These are phyloP conservation scores for Plasmodium fragile DNA, from an alignment of 169 alveolate species.

Conservation along the genomic window DNA sequence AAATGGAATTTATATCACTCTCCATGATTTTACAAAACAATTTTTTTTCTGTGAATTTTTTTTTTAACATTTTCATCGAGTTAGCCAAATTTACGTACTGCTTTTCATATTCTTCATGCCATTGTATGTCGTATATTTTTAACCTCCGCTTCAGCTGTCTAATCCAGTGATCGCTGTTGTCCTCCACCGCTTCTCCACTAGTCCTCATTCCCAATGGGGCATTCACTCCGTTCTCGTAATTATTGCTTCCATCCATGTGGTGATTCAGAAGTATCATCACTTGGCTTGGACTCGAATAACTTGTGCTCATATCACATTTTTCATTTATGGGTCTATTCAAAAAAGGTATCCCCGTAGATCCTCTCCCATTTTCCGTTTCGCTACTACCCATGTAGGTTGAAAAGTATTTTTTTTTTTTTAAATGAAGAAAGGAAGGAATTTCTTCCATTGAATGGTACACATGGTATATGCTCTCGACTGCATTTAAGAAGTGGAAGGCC, in stretches of 20 bases:
- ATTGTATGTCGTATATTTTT: constrained; percentile 66
- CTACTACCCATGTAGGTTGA: not conserved
- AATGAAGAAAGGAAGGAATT: constrained; percentile 64
- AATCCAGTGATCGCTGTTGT: not conserved
- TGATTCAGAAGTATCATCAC: not conserved
- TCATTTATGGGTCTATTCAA: not conserved
- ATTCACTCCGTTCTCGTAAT: not conserved
- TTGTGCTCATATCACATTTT: not conserved
- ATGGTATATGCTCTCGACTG: constrained; percentile 35
- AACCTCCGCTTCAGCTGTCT: constrained; percentile 21
- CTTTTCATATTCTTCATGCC: constrained; percentile 73
- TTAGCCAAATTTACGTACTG: constrained; percentile 42
- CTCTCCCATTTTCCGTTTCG: not conserved
- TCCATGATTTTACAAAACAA: constrained; percentile 47
- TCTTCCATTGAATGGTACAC: constrained; percentile 32
- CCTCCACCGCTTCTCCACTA: not conserved
- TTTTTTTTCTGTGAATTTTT: constrained; percentile 35
- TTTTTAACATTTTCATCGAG: constrained; percentile 28
- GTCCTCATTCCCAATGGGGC: not conserved
- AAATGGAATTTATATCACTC: constrained; percentile 40
- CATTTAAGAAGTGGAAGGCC: constrained; percentile 28
- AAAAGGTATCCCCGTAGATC: not conserved
- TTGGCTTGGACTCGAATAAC: not conserved
- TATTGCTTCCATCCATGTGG: not conserved
- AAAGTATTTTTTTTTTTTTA: constrained; percentile 9